phyloP scores from a whole-genome alignment of 345 rosid species.

The Eucalyptus shirleyi region DNA sequence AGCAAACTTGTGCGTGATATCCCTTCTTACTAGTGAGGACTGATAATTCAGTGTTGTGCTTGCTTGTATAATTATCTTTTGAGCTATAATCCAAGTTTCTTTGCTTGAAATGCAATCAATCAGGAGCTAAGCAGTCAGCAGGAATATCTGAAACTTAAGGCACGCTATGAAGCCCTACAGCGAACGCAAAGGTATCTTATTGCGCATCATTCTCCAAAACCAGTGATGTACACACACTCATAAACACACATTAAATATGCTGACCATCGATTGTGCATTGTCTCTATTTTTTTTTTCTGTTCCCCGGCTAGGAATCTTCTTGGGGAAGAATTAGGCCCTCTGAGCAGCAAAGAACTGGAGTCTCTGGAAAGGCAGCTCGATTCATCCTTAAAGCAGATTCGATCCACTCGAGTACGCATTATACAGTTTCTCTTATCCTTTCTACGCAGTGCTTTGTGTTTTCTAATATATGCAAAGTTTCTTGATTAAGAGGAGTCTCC shows the following conservation, averaged over 20 bases:
- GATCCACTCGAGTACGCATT: conserved; percentile 61
- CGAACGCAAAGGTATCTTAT: conserved; percentile 54
- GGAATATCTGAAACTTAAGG: conserved; percentile 91
- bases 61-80: neutral
- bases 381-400: conserved; percentile 77
- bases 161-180: conserved; percentile 73
- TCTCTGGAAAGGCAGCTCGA: conserved; percentile 95
- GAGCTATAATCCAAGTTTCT: neutral
- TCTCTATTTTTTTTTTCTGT: neutral
- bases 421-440: neutral
- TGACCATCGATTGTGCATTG: neutral
- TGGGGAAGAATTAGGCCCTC: conserved; percentile 90
- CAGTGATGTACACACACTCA: neutral
- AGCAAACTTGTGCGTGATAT: neutral
- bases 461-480: neutral
- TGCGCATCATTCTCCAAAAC: neutral
- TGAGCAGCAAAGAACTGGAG: conserved; percentile 82
- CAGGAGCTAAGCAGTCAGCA: conserved; percentile 89
- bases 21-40: neutral
- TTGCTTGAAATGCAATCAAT: neutral
- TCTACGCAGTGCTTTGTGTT: neutral
- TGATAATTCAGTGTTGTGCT: neutral
- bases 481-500: neutral
- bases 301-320: conserved; percentile 45
- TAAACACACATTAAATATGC: neutral